Evolutionary conservation across 2,329 filamentous ascomycete species (phyloP).

Genomic region (Exophiala viscosa): DNA sequence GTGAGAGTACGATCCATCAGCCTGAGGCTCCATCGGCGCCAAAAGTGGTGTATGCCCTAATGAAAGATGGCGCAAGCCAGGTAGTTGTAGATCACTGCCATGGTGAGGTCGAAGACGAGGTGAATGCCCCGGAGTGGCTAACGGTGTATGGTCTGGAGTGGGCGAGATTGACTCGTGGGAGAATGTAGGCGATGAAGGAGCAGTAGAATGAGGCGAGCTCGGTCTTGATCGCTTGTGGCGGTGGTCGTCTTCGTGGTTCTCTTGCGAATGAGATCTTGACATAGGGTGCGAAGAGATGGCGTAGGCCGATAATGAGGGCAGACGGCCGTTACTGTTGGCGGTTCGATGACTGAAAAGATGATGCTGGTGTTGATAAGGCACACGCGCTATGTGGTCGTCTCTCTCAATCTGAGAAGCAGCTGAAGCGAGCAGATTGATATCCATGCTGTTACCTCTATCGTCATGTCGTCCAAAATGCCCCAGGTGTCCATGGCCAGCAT

Average conservation of each 20-base stretch:
- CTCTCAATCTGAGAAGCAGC: conserved; percentile 65
- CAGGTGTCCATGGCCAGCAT: conserved; percentile 43
- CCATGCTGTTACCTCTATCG: conserved; percentile 51
- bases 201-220: conserved; percentile 91
- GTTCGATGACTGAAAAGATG: conserved; percentile 47
- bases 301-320: conserved; percentile 75
- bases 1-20: conserved; percentile 57
- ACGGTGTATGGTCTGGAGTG: conserved; percentile 96
- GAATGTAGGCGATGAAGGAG: conserved; percentile 92
- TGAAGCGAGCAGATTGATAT: conserved; percentile 67
- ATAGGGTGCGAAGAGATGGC: conserved; percentile 69
- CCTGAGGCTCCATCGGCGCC: conserved; percentile 66
- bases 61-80: conserved; percentile 73
- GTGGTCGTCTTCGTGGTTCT: conserved; percentile 69
- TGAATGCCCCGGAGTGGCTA: conserved; percentile 92
- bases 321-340: conserved; percentile 53
- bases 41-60: conserved; percentile 64
- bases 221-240: conserved; percentile 85
- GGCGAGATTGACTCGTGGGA: conserved; percentile 94
- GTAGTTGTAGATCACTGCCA: conserved; percentile 71
- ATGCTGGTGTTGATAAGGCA: conserved; percentile 44
- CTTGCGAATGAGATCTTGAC: conserved; percentile 64
- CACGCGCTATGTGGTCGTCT: conserved; percentile 48
- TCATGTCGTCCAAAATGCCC: conserved; percentile 52
- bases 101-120: conserved; percentile 76